Base-by-base conservation (phyloP, 2,329 filamentous ascomycete species). In the Rhinocladiella mackenziei region DNA sequence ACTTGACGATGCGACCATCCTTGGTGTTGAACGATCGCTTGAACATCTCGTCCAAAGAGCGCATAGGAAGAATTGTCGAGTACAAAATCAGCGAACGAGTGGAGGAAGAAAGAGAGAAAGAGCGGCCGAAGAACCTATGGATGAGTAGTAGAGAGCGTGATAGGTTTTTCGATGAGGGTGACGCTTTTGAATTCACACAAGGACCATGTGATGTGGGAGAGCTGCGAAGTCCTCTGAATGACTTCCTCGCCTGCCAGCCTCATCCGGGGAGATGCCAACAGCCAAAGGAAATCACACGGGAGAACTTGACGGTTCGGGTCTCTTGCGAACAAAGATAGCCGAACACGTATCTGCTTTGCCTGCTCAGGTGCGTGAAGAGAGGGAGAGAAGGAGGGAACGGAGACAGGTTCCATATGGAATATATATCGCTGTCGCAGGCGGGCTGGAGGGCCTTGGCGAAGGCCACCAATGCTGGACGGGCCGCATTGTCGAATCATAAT, bases 11-110 rank as follows among this genome's bases (percentile, higher is more conserved):
- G 63, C 89, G 86, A 58, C 55, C 55, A 69, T 91, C 84, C 68
- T 83, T 84, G 58, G 84, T 83, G 67, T 82, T 77, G 72, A 92
- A 89, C 63, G 89, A 89, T 66, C 87, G 87, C 74, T 89, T 94
- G 77, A 95, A 94, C 87, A 95, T 95, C 68, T 65, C 74, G 72
- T 63, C 61, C 56, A 58, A 58, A 62, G 67, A 45, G 51, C 45
- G 43, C 54, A 52, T 34, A 39, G 41, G 52, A 33, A 49, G 53
- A 47, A 19, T 59, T 57, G 42, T 51, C 52, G 48, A 48, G 50
- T 36, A 41, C 47, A 54, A 43, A 43, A 56, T 64, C 52, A 59
- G 61, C 63, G 60, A 71, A 66, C 67, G 68, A 73, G 68, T 62
- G 68, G 68, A 70, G 67, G 36, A 37, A 34, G 42, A 32, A 50